Conservation (phyloP, 78 protist species). For the Monocercomonoides exilis region DNA sequence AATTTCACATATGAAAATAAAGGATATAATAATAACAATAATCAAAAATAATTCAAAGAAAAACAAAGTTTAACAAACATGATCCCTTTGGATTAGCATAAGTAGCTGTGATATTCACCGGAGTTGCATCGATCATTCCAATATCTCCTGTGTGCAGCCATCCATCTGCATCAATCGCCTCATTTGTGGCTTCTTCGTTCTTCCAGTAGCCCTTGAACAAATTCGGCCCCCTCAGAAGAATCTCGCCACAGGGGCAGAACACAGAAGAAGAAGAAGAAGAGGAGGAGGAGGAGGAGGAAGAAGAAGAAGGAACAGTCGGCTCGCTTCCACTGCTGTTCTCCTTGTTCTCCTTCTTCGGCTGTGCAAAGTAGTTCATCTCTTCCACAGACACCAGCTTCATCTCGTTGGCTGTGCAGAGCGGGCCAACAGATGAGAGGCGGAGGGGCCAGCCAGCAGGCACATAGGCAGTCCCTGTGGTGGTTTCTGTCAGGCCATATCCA, state of each 20-base stretch:
- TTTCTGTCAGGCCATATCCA: background rate
- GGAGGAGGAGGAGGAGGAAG: too few relatives aligned
- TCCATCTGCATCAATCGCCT: constrained; percentile 2
- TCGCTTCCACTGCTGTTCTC: too few relatives aligned
- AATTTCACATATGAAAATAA: too few relatives aligned
- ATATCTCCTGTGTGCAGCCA: constrained; percentile 11
- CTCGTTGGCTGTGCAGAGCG: constrained; percentile 4
- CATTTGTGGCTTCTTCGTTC: constrained; percentile 14
- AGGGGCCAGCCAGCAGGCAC: background rate
- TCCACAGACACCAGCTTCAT: constrained; percentile 3
- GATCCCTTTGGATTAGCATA: too few relatives aligned
- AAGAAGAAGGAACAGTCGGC: background rate
- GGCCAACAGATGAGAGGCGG: background rate
- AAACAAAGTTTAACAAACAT: too few relatives aligned
- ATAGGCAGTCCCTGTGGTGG: background rate
- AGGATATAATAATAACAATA: too few relatives aligned
- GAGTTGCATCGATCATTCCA: background rate
- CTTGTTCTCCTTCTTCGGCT: background rate
- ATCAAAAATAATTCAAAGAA: too few relatives aligned
- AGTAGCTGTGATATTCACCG: background rate
- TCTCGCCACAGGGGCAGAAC: background rate
- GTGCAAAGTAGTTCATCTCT: constrained; percentile 11
- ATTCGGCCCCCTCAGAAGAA: background rate
- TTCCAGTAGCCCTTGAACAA: constrained; percentile 3
- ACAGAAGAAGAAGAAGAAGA: too few relatives aligned